Evolutionary conservation across 768 basidiomycete genomes (phyloP), one percentile per base, ranked within the genome.

Genomic region (Exidia glandulosa): DNA sequence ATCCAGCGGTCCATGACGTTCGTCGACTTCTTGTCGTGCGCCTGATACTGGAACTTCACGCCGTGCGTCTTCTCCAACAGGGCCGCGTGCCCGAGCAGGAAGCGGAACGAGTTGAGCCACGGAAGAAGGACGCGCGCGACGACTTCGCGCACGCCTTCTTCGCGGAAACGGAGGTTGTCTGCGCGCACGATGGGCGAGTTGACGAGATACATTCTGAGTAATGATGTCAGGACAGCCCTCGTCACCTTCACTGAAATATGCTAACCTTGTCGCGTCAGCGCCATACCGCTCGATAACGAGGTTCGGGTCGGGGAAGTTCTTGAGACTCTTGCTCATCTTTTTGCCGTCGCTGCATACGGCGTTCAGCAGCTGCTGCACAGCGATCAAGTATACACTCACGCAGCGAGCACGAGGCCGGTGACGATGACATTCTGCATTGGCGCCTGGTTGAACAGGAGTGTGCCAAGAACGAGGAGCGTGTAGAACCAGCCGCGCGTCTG

Each of bases 401-500:
- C 86, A 52, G 95, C 96, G 56, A 99, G 85, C 33, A 99, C 93
- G 58, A 98, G 85, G 63, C 96, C 96, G 36, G 88, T 91, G 50
- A 94, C 92, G 63, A 98, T 96, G 66, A 99, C 75, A 72, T 99
- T 99, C 77, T 94, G 92, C 95, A 96, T 98, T 3, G 96, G 95
- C 2, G 96, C 95, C 59, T 73, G 84, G 50, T 87, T 88, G 68
- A 96, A 97, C 57, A 99, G 79, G 70, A 95, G 94, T 25, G 94
- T 96, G n/a, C 90, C 90, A 29, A 98, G 79, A 3, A 99, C 94
- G 45, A 99, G 83, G 14, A 99, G 75, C 2, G 96, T 98, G 76
- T 99, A 99, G 81, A 99, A 99, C 96, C 96, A 99, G 27, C 96
- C 96, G 66, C 96, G 85, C 30, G 95, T 98, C 74, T 99, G 96